phyloP scores from a whole-genome alignment of 139 green algal species.

The Coelastrella sp. region DNA sequence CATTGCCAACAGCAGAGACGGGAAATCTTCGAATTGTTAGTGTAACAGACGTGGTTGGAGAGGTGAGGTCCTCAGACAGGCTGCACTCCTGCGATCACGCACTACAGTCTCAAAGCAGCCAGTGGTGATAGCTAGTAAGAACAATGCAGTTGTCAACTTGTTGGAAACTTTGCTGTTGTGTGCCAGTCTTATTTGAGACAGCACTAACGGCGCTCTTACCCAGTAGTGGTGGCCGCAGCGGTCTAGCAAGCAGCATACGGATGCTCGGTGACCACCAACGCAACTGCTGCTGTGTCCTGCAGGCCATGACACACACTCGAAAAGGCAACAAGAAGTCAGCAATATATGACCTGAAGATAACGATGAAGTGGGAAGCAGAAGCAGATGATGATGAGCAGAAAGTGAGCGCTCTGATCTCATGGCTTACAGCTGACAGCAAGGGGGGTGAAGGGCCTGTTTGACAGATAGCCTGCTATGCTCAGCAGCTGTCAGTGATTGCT shows the following conservation, averaged over 20 bases:
- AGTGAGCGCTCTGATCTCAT: not conserved
- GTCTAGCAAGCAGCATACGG: not conserved
- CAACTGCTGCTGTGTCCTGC: not conserved
- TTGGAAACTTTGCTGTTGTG: not conserved
- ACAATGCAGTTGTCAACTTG: not conserved
- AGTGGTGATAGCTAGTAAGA: not conserved
- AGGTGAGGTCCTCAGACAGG: conserved; percentile 54
- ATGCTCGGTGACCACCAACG: not conserved
- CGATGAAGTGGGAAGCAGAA: conserved; percentile 72
- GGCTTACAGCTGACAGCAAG: no score
- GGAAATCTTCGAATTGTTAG: conserved; percentile 52
- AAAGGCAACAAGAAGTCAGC: conserved; percentile 87
- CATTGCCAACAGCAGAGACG: conserved; percentile 46
- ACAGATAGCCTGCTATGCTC: no score
- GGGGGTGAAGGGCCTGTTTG: no score
- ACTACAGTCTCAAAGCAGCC: not conserved
- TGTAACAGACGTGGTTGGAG: conserved; percentile 70
- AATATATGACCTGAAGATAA: conserved; percentile 79
- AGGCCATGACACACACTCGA: conserved; percentile 66
- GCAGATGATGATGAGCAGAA: conserved; percentile 16
- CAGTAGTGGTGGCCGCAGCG: no score
- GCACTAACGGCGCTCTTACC: no score
- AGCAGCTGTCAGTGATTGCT: no score
- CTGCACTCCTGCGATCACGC: no score
- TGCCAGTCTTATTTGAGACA: not conserved